A percentile compares a stretch with the other conserved stretches of the same genome.
These are phyloP conservation scores for Lasiodiplodia citricola DNA, from an alignment of 2,329 filamentous ascomycete genomes.

Conservation along the genomic window DNA sequence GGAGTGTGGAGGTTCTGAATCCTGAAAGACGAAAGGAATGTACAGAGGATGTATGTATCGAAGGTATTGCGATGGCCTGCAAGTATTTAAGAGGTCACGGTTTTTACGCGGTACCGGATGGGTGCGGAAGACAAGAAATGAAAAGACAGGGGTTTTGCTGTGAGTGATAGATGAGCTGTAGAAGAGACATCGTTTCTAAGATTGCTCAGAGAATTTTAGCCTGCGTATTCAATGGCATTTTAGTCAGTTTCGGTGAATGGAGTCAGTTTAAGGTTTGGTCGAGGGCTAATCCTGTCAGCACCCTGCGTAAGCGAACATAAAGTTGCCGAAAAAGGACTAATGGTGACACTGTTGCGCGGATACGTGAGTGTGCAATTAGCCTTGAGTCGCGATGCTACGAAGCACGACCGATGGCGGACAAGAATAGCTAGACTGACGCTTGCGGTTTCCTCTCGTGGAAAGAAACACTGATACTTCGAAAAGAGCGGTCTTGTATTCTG, in stretches of 20 bases:
- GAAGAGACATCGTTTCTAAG: background rate
- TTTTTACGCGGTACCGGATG: background rate
- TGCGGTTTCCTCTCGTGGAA: background rate
- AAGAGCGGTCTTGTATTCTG: background rate
- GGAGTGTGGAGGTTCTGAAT: background rate
- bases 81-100: background rate
- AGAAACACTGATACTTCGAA: background rate
- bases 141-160: background rate
- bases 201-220: background rate
- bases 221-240: background rate
- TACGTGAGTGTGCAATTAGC: background rate
- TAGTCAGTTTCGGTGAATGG: background rate
- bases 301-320: background rate
- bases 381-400: background rate
- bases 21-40: background rate
- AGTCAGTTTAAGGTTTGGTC: conserved; percentile 15
- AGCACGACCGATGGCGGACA: background rate
- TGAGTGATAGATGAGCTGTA: background rate
- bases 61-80: too few species aligned
- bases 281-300: background rate
- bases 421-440: background rate
- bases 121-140: conserved; percentile 3
- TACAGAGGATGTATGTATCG: background rate
- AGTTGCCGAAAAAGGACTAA: background rate
- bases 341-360: background rate